Conservation (phyloP, 495 filamentous ascomycete genomes). For the Lichina pygmaea region DNA sequence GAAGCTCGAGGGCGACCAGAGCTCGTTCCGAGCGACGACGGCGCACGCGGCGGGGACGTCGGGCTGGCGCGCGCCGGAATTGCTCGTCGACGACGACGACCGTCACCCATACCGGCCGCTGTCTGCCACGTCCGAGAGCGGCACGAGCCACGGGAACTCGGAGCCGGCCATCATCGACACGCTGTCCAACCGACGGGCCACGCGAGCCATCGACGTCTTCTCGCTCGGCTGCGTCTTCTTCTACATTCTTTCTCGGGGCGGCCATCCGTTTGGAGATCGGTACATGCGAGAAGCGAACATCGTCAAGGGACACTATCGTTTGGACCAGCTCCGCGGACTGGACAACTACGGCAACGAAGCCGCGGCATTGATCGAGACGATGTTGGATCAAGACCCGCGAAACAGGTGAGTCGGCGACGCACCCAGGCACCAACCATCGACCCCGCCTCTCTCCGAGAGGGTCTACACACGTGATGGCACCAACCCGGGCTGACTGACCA, state of each 20-base stretch:
- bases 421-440: not conserved
- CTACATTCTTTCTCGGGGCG: conserved; percentile 73
- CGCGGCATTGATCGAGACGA: conserved; percentile 54
- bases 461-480: too few relatives aligned
- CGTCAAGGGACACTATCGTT: conserved; percentile 54
- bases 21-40: conserved; percentile 81
- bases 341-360: conserved; percentile 72
- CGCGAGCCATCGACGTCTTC: conserved; percentile 89
- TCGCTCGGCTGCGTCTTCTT: conserved; percentile 88
- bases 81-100: conserved; percentile 55
- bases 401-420: conserved; percentile 16
- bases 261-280: conserved; percentile 81
- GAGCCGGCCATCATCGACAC: conserved; percentile 33
- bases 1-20: conserved; percentile 86
- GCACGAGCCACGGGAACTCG: conserved; percentile 18
- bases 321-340: conserved; percentile 39
- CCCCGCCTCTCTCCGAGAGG: too few relatives aligned
- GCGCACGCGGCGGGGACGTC: conserved; percentile 81
- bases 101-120: conserved; percentile 4
- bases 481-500: not conserved
- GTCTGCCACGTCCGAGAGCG: conserved; percentile 6
- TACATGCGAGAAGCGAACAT: conserved; percentile 95
- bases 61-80: conserved; percentile 87
- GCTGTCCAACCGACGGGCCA: conserved; percentile 53
- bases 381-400: conserved; percentile 52